Evolutionary conservation across 2,329 filamentous ascomycete genomes (phyloP), one percentile per base, ranked within the genome.

Genomic region (Berkeleyomyces rouxiae): DNA sequence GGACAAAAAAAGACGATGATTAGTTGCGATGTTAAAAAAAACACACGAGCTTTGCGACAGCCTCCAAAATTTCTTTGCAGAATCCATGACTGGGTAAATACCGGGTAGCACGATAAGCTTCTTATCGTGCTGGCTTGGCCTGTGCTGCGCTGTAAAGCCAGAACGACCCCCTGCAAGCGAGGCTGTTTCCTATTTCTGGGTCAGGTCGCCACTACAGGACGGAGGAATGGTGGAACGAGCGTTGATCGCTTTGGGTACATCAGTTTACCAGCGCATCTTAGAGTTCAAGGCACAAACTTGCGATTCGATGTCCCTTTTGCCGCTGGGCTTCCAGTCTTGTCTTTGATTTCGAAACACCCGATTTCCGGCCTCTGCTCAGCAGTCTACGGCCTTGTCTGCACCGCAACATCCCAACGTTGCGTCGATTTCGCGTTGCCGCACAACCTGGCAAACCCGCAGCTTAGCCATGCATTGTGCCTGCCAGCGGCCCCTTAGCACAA

Each of bases 101-200:
- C 31, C 36, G 63, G 63, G 7, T 59, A 46, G 10, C 42, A n/a
- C n/a, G 61, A 65, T 65, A 65, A 65, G 51, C 11, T 1, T 2
- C 10, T 65, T 61, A 65, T 65, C 63, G 42, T 11, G 11, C 10
- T 51, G 36, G 9, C 23, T 23, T 23, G 23, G 23, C 23, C 23
- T 23, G 23, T 23, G 23, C 23, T 23, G 23, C 23, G 40, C 39
- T 13, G 59, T 16, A 43, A 16, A 43, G 31, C 13, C 40, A 49
- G 36, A 31, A 61, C 37, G 23, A 11, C 61, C 63, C 63, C 63
- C 58, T 65, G 63, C 49, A 65, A 65, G 60, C 63, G 57, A 65
- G 61, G 60, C 61, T 62, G 63, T 59, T 44, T 49, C 31, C 42
- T 49, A 36, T 16, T 44, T 43, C 39, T 55, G 33, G 51, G 36